Percentiles rank a stretch among this genome's conserved stretches.
phyloP scores from a whole-genome alignment of 495 filamentous ascomycete species.

The Annulohypoxylon bovei region DNA sequence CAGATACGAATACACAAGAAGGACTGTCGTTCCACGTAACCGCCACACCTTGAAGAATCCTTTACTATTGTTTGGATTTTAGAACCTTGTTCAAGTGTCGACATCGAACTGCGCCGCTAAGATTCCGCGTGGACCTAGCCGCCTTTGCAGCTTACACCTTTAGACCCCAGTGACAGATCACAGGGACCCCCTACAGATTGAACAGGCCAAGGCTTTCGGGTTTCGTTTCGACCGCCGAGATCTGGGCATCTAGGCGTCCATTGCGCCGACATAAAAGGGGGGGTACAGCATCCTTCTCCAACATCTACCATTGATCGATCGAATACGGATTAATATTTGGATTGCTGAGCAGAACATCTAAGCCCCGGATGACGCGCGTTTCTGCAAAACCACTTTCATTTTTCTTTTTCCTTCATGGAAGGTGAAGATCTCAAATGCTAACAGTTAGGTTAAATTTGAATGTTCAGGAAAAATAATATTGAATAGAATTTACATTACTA shows the following conservation, averaged over 20 bases:
- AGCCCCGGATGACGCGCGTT: slow-evolving; percentile 40
- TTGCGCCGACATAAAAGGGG: slow-evolving; percentile 21
- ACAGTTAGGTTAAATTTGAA: too few species aligned
- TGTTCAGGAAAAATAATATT: too few species aligned
- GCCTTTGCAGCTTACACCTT: slow-evolving; percentile 8
- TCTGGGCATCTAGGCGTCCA: slow-evolving; percentile 21
- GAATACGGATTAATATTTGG: slow-evolving; percentile 12
- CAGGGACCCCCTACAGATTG: slow-evolving; percentile 13
- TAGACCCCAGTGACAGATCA: slow-evolving; percentile 36
- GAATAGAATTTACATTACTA: neutral
- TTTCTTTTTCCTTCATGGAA: neutral
- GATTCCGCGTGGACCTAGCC: slow-evolving; percentile 15
- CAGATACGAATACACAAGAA: slow-evolving; percentile 8
- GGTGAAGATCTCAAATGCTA: neutral
- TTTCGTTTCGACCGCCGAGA: slow-evolving; percentile 32
- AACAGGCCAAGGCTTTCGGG: neutral
- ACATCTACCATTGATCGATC: slow-evolving; percentile 10
- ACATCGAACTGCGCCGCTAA: slow-evolving; percentile 29
- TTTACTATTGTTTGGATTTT: slow-evolving; percentile 7
- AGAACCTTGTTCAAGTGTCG: slow-evolving; percentile 16
- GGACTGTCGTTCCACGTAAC: slow-evolving; percentile 3
- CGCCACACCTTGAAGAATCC: slow-evolving; percentile 2
- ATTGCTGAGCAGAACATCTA: slow-evolving; percentile 1
- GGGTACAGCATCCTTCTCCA: slow-evolving; percentile 20
- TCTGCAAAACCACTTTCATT: slow-evolving; percentile 2